phyloP scores from a whole-genome alignment of 805 yeast genomes.

The Yamadazyma laniorum region DNA sequence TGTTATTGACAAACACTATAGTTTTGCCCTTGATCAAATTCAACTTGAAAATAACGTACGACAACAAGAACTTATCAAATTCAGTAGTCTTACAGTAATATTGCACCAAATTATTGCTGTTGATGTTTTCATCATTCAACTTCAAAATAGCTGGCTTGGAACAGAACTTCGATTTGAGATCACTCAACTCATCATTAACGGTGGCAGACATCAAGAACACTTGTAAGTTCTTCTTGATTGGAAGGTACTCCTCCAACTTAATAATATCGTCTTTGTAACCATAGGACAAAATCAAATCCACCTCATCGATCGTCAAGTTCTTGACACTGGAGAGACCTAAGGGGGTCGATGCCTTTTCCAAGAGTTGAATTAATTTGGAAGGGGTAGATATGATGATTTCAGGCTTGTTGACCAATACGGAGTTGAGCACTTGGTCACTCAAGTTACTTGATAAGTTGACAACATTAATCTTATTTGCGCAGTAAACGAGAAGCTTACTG shows the following conservation, averaged over 20 bases:
- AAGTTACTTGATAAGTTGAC: conserved; percentile 68
- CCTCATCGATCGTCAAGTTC: conserved; percentile 89
- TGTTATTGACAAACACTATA: conserved; percentile 84
- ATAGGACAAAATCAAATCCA: conserved; percentile 83
- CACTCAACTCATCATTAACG: conserved; percentile 78
- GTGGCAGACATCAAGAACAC: conserved; percentile 97
- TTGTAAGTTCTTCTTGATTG: conserved; percentile 75
- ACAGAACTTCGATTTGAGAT: conserved; percentile 74
- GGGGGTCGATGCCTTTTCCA: conserved; percentile 44
- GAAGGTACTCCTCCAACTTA: conserved; percentile 60
- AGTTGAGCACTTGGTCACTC: conserved; percentile 66
- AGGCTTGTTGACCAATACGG: conserved; percentile 72
- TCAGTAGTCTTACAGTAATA: conserved; percentile 85
- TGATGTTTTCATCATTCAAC: conserved; percentile 67
- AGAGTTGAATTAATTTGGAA: conserved; percentile 57
- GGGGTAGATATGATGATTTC: conserved; percentile 88
- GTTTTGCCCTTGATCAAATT: conserved; percentile 88
- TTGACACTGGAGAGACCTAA: conserved; percentile 57
- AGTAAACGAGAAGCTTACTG: conserved; percentile 64
- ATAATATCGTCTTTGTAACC: conserved; percentile 87
- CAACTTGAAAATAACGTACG: conserved; percentile 89
- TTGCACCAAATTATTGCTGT: conserved; percentile 66
- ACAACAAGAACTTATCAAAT: conserved; percentile 84
- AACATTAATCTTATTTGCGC: conserved; percentile 61
- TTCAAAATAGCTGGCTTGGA: conserved; percentile 79